A percentile compares a stretch with the other conserved stretches of the same genome.
phyloP scores from a whole-genome alignment of 768 basidiomycete genomes.

The Xerocomellus dryophilus region DNA sequence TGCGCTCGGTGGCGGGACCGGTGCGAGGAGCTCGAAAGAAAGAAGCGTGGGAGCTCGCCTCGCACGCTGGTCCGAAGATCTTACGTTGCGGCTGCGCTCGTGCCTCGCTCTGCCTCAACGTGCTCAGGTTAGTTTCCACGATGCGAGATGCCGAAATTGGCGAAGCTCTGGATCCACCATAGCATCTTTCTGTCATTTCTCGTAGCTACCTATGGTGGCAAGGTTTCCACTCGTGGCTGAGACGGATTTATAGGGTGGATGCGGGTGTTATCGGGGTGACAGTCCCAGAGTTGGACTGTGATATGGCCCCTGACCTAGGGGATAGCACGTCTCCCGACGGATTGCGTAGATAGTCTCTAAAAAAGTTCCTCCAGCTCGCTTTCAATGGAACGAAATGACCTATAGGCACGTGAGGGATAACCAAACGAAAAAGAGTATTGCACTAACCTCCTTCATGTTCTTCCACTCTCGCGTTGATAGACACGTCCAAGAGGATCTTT shows the following conservation, averaged over 20 bases:
- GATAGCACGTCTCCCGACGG: conserved; percentile 47
- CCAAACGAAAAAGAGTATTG: not conserved
- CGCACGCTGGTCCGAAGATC: too few relatives aligned
- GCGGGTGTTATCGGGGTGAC: conserved; percentile 38
- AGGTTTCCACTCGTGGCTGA: not conserved
- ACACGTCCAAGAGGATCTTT: conserved; percentile 50
- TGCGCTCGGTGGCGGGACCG: too few relatives aligned
- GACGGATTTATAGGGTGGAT: conserved; percentile 1
- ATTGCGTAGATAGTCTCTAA: conserved; percentile 61
- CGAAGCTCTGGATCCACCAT: not conserved
- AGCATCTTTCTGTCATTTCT: not conserved
- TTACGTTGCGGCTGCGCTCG: too few relatives aligned
- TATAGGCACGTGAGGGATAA: conserved; percentile 26
- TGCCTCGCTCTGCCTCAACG: too few relatives aligned
- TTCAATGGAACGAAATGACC: conserved; percentile 85
- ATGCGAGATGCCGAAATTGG: too few relatives aligned
- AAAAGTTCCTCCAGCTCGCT: conserved; percentile 71
- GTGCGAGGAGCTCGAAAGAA: too few relatives aligned
- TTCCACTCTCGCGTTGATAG: conserved; percentile 42
- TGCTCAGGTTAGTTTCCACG: too few relatives aligned
- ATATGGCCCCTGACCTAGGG: conserved; percentile 35
- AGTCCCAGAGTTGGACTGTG: conserved; percentile 45
- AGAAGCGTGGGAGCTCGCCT: too few relatives aligned
- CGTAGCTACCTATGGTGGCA: conserved; percentile 3
- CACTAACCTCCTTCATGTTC: conserved; percentile 73